Evolutionary conservation across 495 filamentous ascomycete genomes (phyloP).

Genomic region (Letharia lupina): DNA sequence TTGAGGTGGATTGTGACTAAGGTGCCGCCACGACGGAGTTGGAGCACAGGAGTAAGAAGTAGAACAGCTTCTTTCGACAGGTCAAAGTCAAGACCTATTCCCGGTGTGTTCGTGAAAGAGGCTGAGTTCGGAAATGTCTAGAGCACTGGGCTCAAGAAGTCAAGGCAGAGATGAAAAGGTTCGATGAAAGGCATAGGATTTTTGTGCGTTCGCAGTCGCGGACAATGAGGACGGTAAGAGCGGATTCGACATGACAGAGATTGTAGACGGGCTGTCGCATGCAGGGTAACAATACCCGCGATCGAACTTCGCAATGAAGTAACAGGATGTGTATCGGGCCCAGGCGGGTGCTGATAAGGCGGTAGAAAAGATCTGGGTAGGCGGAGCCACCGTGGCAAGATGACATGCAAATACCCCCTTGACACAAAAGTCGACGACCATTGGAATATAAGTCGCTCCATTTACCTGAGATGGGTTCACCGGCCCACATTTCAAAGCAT

Average conservation of each 20-base stretch:
- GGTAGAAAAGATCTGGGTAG: slow-evolving; percentile 13
- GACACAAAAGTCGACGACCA: slow-evolving; percentile 12
- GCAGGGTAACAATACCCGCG: slow-evolving; percentile 7
- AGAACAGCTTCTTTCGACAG: neutral
- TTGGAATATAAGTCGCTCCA: neutral
- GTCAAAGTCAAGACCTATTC: neutral
- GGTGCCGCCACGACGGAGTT: neutral
- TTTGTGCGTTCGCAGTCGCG: neutral
- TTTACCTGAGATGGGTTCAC: slow-evolving; percentile 6
- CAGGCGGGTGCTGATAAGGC: slow-evolving; percentile 9
- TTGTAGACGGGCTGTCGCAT: slow-evolving; percentile 7
- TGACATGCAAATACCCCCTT: slow-evolving; percentile 2
- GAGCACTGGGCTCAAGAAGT: neutral
- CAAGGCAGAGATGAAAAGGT: neutral
- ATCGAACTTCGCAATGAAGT: slow-evolving; percentile 2
- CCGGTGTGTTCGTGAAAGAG: neutral
- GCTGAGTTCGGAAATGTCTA: neutral
- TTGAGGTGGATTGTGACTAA: neutral
- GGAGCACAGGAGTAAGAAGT: neutral
- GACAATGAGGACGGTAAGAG: neutral
- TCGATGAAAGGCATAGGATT: neutral
- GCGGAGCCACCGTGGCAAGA: slow-evolving; percentile 13
- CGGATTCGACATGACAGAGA: neutral
- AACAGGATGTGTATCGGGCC: slow-evolving; percentile 9
- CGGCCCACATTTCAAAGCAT: neutral